phyloP scores from a whole-genome alignment of 495 filamentous ascomycete species.

The Aspergillus steynii region DNA sequence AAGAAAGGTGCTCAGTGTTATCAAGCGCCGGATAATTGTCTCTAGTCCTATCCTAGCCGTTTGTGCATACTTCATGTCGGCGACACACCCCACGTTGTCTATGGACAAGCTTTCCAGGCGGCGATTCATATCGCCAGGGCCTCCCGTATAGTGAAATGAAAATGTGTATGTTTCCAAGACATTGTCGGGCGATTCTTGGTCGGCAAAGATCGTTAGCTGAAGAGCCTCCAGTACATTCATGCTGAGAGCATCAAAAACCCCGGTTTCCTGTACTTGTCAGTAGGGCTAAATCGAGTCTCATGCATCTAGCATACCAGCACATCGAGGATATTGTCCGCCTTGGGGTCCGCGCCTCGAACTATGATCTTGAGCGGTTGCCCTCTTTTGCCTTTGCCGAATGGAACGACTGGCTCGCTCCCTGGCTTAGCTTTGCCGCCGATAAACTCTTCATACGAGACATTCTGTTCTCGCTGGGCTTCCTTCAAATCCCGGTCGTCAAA shows the following conservation, averaged over 20 bases:
- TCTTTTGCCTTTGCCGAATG: conserved; percentile 24
- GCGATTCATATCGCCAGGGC: conserved; percentile 15
- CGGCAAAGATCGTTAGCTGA: conserved; percentile 45
- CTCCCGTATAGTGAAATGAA: conserved; percentile 45
- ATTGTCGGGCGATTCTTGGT: conserved; percentile 34
- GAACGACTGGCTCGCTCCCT: conserved; percentile 7
- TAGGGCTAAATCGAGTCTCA: conserved; percentile 2
- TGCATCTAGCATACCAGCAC: conserved; percentile 36
- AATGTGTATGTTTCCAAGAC: conserved; percentile 54
- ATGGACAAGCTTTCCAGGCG: conserved; percentile 34
- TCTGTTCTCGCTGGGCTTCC: conserved; percentile 19
- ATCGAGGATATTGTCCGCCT: conserved; percentile 44
- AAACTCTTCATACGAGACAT: conserved; percentile 31
- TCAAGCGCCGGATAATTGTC: conserved; percentile 39
- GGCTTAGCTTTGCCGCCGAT: conserved; percentile 14
- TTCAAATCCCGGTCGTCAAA: conserved; percentile 35
- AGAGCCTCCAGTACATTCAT: conserved; percentile 40
- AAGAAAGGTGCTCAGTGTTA: conserved; percentile 36
- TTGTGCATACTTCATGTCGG: conserved; percentile 34
- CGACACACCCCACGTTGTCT: conserved; percentile 34
- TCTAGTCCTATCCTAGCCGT: conserved; percentile 37
- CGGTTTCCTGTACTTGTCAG: conserved; percentile 39
- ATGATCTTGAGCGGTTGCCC: conserved; percentile 37
- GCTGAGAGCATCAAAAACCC: conserved; percentile 46
- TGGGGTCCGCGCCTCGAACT: conserved; percentile 28